Conservation (phyloP, 2,329 filamentous ascomycete genomes). For the Tricladium varicosporioides region DNA sequence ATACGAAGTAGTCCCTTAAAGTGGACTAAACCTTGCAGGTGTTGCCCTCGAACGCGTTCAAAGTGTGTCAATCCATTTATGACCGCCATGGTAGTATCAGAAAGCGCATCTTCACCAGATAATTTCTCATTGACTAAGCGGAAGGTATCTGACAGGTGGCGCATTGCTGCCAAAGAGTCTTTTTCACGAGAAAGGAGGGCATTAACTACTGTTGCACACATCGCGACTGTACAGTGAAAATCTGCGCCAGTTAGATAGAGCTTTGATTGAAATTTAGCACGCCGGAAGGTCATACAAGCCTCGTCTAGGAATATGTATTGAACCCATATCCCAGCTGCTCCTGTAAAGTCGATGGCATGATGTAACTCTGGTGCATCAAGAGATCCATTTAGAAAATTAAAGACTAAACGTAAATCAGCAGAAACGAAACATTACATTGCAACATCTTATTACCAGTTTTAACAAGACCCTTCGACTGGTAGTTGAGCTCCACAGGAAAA, state of each 20-base stretch:
- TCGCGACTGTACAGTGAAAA: slow-evolving; percentile 33
- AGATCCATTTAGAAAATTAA: slow-evolving; percentile 13
- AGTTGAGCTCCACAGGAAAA: slow-evolving; percentile 11
- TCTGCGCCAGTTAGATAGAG: slow-evolving; percentile 16
- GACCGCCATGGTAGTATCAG: slow-evolving; percentile 31
- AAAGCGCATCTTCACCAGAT: slow-evolving; percentile 23
- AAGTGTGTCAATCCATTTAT: slow-evolving; percentile 32
- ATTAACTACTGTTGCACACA: slow-evolving; percentile 20
- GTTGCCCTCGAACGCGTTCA: slow-evolving; percentile 25
- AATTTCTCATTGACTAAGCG: slow-evolving; percentile 33
- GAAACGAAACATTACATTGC: neutral
- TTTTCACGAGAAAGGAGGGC: slow-evolving; percentile 4
- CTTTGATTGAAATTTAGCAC: neutral
- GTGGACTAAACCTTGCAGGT: slow-evolving; percentile 29
- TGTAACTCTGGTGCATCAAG: slow-evolving; percentile 5
- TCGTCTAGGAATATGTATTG: slow-evolving; percentile 32
- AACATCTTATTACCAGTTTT: slow-evolving; percentile 6
- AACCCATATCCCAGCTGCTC: slow-evolving; percentile 23
- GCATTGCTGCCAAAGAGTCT: slow-evolving; percentile 19
- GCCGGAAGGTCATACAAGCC: slow-evolving; percentile 28
- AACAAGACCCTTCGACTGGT: slow-evolving; percentile 9
- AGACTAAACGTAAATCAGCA: slow-evolving; percentile 2
- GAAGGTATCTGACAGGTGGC: slow-evolving; percentile 30
- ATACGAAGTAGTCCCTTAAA: slow-evolving; percentile 33
- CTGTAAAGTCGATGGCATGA: slow-evolving; percentile 6